These are phyloP conservation scores for Colletotrichum cuscutae DNA, from an alignment of 2,329 filamentous ascomycete genomes.

Conservation along the genomic window DNA sequence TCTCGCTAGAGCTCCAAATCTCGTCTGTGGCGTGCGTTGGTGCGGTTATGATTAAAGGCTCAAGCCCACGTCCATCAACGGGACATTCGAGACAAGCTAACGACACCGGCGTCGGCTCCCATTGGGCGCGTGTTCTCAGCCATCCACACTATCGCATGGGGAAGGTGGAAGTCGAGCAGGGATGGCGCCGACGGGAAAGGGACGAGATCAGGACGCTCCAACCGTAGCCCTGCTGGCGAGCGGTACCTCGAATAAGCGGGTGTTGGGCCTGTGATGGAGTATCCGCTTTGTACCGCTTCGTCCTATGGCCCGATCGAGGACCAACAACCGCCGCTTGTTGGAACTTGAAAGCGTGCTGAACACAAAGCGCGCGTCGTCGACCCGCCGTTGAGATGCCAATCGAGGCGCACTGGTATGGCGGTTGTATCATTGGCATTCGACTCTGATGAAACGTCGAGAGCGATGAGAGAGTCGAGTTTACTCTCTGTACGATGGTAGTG, in stretches of 20 bases:
- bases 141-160: slow-evolving; percentile 24
- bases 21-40: slow-evolving; percentile 17
- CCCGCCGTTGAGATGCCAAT: neutral
- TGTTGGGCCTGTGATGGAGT: neutral
- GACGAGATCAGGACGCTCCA: slow-evolving; percentile 7
- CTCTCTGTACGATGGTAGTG: neutral
- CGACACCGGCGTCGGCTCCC: slow-evolving; percentile 1
- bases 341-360: neutral
- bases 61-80: slow-evolving; percentile 12
- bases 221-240: slow-evolving; percentile 2
- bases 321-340: neutral
- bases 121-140: slow-evolving; percentile 26
- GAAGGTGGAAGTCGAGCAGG: slow-evolving; percentile 15
- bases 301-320: neutral
- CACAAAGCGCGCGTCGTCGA: neutral
- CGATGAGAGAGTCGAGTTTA: neutral
- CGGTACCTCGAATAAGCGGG: neutral
- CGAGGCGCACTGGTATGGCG: neutral
- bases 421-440: neutral
- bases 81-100: slow-evolving; percentile 33
- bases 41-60: slow-evolving; percentile 34
- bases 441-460: neutral
- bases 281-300: neutral
- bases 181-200: slow-evolving; percentile 16
- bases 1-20: neutral